Base-by-base conservation (phyloP, 192 early-diverging fungal species). In the Podila clonocystis region DNA sequence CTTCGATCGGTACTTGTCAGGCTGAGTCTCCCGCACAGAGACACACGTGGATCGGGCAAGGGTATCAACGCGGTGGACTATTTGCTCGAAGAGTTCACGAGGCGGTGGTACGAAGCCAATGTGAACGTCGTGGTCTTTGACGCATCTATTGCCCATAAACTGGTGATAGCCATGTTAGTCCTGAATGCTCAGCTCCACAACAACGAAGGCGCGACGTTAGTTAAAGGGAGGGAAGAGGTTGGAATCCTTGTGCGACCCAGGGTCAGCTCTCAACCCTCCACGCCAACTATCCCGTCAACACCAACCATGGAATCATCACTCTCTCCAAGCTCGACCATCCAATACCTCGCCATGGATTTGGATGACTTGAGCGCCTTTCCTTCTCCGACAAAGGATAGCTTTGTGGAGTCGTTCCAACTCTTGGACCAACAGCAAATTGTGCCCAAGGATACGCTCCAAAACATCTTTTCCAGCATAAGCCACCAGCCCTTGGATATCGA, bases 61-160 rank as follows among this genome's bases (percentile, higher is more conserved):
- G 50, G 17, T 4, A 15, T 63, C 57, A 65, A 68, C 28, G 36
- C 68, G 0, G 84, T 92, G 9, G 85, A 88, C 22, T 83, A 85
- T 71, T 36, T 93, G 1, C 63, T 93, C 29, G 87, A 90, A 22
- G 78, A 84, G 33, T 93, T 93, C 70, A 88, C 91, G 0, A 86
- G 85, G 58, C 85, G 87, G 22, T 93, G 91, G 91, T 85, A 89
- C 58, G 77, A 85, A 48, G 82, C 83, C n/a, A 93, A 93, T 65
- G 85, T 87, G 38, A 84, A 86, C 48, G 85, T 87, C 9, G 82
- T 87, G 15, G 77, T 84, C 6, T 91, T 88, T 61, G 85, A 87
- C 69, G 86, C 82, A 9, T 85, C 82, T 5, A 85, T 88, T 58
- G 86, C 86, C 0, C 82, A 89, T 62, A 90, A 89, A 63, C 82